Conservation (phyloP, 2,329 filamentous ascomycete genomes). For the Scedosporium boydii region DNA sequence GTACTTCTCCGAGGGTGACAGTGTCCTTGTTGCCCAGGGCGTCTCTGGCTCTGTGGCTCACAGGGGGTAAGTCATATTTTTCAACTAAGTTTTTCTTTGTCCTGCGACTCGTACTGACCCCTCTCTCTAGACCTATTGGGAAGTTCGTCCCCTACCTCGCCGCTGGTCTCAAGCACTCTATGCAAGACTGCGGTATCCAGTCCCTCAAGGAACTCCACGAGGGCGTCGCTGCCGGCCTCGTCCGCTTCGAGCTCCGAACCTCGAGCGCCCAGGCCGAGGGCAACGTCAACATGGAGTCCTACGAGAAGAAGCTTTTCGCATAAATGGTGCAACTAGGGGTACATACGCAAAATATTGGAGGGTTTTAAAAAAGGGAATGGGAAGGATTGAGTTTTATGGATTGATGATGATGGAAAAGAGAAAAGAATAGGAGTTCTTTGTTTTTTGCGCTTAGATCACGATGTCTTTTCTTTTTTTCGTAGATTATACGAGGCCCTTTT, state of each 20-base stretch:
- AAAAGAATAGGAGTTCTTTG: neutral
- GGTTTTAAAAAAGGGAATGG: too few relatives aligned
- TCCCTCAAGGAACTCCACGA: constrained; percentile 71
- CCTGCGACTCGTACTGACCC: constrained; percentile 16
- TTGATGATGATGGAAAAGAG: neutral
- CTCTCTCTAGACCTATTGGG: constrained; percentile 57
- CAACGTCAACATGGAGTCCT: constrained; percentile 96
- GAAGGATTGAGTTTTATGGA: neutral
- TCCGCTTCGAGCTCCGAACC: constrained; percentile 90
- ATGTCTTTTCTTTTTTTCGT: neutral
- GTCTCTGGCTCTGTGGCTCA: constrained; percentile 81
- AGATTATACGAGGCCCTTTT: neutral
- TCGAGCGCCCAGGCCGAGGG: constrained; percentile 93
- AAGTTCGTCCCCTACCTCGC: constrained; percentile 96
- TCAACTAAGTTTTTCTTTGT: neutral
- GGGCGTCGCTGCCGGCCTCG: constrained; percentile 60
- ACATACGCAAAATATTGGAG: neutral
- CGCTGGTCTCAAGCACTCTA: constrained; percentile 90
- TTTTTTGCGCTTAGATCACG: neutral
- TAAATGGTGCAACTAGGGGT: constrained; percentile 29
- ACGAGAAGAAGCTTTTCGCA: constrained; percentile 99
- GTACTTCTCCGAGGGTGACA: constrained; percentile 97
- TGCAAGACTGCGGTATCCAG: constrained; percentile 88
- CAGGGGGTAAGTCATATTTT: constrained; percentile 42
- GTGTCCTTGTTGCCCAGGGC: constrained; percentile 90